Base-by-base conservation (phyloP, 2,329 filamentous ascomycete genomes). In the Elsinoe batatas region DNA sequence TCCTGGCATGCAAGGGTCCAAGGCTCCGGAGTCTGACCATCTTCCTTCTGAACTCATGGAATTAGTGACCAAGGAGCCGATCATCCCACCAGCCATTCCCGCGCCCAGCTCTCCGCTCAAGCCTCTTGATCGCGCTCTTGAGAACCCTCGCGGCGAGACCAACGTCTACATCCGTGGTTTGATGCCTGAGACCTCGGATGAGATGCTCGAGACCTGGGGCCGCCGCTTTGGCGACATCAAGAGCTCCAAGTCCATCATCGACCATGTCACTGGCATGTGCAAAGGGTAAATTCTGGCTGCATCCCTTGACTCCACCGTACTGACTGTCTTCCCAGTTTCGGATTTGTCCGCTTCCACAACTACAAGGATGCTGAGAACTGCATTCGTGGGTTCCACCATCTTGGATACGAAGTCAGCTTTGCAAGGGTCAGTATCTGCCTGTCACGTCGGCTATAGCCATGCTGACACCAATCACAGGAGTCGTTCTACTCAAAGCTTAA, bases 151-250 rank as follows among this genome's bases (percentile, higher is more conserved):
- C 47, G 91, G 91, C 43, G 95, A 97, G 67, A 93, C 90, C 60
- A 98, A 98, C 66, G 91, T 98, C 61, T 98, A 98, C 76, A 96
- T 98, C 61, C 88, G 93, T 59, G 94, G 94, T 15, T 84, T 98
- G 60, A 87, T 95, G 61, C 91, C 93, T 0, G 91, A 94, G 64
- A 98, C 91, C 0, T 93, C 94, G 49, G 93, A 98, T 65, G 87
- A 94, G 50, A 85, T 94, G 67, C 76, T 98, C 15, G 80, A 87
- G 64, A 78, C 79, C 42, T 97, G 93, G 73, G 86, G 91, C 42
- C 78, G 82, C 63, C 87, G 91, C 51, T 98, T 97, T 67, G 94
- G 93, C 40, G 84, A 86, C 58, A 93, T 98, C 57, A 89, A 95
- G 73, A 95, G 91, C 61, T 96, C 90, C 66, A 98, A 98, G 78